phyloP scores from a whole-genome alignment of 108 stramenopile genomes.

The Cyclostephanos invisitatus region DNA sequence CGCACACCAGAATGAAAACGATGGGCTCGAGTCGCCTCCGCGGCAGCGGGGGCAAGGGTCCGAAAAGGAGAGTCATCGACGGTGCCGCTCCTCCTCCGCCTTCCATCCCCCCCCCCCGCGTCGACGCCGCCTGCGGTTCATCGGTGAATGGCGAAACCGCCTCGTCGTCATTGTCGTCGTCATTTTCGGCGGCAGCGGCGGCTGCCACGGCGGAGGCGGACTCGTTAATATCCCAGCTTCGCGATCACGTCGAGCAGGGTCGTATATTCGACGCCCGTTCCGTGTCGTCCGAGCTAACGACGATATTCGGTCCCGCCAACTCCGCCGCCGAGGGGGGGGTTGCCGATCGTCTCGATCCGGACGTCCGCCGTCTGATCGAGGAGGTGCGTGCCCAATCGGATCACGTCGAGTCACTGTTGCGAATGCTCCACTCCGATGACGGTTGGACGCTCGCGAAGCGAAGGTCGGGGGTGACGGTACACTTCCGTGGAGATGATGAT shows the following conservation, averaged over 20 bases:
- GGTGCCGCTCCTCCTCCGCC: too few species aligned
- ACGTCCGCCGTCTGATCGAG: conserved; percentile 12
- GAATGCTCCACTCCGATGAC: conserved; percentile 27
- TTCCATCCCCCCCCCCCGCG: too few species aligned
- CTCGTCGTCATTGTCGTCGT: too few species aligned
- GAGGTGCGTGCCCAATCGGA: conserved; percentile 20
- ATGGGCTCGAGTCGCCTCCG: too few species aligned
- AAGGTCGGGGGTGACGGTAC: conserved; percentile 20
- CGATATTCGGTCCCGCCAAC: not conserved
- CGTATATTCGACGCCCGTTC: conserved; percentile 13
- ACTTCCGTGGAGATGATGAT: conserved; percentile 13
- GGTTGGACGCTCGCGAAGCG: conserved; percentile 29
- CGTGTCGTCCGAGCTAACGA: not conserved
- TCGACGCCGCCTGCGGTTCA: too few species aligned
- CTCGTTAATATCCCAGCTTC: conserved; percentile 3
- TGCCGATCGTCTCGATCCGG: not conserved
- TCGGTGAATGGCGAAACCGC: too few species aligned
- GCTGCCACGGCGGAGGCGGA: not conserved
- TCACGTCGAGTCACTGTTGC: conserved; percentile 20
- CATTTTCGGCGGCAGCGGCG: too few species aligned
- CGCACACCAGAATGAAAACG: too few species aligned
- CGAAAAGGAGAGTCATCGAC: too few species aligned
- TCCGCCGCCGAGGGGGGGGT: too few species aligned
- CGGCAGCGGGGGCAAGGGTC: too few species aligned
- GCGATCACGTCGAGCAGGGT: conserved; percentile 3